Percentiles rank a stretch among this genome's conserved stretches.
These are phyloP conservation scores for Arthrinium puccinioides DNA, from an alignment of 2,329 filamentous ascomycete species.

Conservation along the genomic window DNA sequence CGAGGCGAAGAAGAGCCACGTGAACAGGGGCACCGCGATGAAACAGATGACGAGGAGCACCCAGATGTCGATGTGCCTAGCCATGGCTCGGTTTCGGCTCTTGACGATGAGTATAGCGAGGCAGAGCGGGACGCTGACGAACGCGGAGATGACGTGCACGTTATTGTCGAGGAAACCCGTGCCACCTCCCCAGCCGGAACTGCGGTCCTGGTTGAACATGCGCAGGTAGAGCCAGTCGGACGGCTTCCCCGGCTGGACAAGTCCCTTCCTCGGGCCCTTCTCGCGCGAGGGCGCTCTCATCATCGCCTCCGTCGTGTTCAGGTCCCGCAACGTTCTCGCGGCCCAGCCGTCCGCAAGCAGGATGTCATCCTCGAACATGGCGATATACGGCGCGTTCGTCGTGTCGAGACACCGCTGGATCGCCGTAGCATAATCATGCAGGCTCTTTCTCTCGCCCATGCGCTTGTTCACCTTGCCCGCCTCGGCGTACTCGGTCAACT, in stretches of 20 bases:
- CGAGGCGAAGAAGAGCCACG: constrained; percentile 24
- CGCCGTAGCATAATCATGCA: constrained; percentile 23
- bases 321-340: constrained; percentile 15
- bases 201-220: constrained; percentile 23
- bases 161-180: constrained; percentile 22
- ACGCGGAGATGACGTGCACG: constrained; percentile 18
- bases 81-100: constrained; percentile 13
- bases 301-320: constrained; percentile 15
- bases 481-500: constrained; percentile 13
- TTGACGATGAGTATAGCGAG: constrained; percentile 12
- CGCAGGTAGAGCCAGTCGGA: constrained; percentile 23
- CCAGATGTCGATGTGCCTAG: constrained; percentile 19
- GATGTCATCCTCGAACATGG: constrained; percentile 23
- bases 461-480: constrained; percentile 14
- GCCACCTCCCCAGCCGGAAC: constrained; percentile 20
- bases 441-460: constrained; percentile 19
- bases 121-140: constrained; percentile 16
- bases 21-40: constrained; percentile 18
- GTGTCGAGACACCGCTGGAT: constrained; percentile 17
- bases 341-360: constrained; percentile 23
- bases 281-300: constrained; percentile 18
- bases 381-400: constrained; percentile 22
- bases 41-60: constrained; percentile 18
- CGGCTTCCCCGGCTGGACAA: constrained; percentile 16
- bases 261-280: constrained; percentile 12